Evolutionary conservation across 139 green algal species (phyloP).

Genomic region (Nannochloris sp.): DNA sequence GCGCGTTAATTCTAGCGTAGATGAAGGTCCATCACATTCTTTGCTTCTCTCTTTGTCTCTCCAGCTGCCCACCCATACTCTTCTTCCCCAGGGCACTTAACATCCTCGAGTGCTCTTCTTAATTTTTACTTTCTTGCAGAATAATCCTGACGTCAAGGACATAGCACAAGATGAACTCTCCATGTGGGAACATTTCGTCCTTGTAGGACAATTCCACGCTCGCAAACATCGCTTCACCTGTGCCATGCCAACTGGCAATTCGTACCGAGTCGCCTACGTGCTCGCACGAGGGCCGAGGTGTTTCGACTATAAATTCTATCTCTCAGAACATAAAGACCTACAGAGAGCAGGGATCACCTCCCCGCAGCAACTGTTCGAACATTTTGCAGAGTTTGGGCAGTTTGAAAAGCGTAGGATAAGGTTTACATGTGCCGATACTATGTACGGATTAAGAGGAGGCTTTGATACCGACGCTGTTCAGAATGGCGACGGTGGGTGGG

Average conservation of each 20-base stretch:
- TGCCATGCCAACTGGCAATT: constrained; percentile 23
- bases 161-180: neutral
- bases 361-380: constrained; percentile 11
- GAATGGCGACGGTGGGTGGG: neutral
- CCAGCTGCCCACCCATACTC: neutral
- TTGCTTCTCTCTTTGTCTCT: neutral
- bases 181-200: constrained; percentile 63
- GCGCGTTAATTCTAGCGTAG: neutral
- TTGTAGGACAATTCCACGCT: constrained; percentile 64
- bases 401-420: constrained; percentile 21
- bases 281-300: constrained; percentile 15
- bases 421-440: constrained; percentile 16
- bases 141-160: constrained; percentile 16
- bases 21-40: too few species aligned
- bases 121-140: constrained; percentile 1
- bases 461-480: neutral
- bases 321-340: constrained; percentile 12
- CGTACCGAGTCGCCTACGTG: constrained; percentile 17
- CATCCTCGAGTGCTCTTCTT: neutral
- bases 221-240: constrained; percentile 28
- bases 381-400: constrained; percentile 29
- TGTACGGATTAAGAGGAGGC: neutral
- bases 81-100: neutral
- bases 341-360: constrained; percentile 5
- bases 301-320: constrained; percentile 33